phyloP scores from a whole-genome alignment of 257 asterid genomes.

The Misopates orontium region DNA sequence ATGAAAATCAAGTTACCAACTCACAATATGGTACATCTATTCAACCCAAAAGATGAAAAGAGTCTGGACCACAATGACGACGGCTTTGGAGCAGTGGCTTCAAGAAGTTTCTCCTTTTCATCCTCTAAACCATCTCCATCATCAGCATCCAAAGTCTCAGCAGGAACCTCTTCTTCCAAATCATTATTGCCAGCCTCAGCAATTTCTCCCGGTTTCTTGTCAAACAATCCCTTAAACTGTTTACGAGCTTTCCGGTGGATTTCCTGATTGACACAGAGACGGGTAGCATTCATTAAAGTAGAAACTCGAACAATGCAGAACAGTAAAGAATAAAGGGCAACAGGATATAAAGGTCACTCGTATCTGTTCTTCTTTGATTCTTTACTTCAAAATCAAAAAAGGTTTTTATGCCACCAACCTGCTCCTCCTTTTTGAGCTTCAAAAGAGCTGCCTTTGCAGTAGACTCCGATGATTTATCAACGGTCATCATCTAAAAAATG shows the following conservation, averaged over 20 bases:
- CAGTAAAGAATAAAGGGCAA: neutral
- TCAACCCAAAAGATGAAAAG: slow-evolving; percentile 59
- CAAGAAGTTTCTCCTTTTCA: slow-evolving; percentile 51
- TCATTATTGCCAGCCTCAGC: slow-evolving; percentile 54
- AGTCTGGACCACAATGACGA: slow-evolving; percentile 54
- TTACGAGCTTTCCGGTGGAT: slow-evolving; percentile 58
- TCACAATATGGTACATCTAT: slow-evolving; percentile 79
- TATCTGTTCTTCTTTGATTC: neutral
- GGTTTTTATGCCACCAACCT: slow-evolving; percentile 47
- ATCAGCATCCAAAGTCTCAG: slow-evolving; percentile 35
- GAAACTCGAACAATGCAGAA: neutral
- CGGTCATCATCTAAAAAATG: slow-evolving; percentile 65
- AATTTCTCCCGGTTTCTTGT: slow-evolving; percentile 97
- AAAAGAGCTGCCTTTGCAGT: slow-evolving; percentile 82
- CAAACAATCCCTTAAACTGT: slow-evolving; percentile 89
- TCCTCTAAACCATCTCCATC: slow-evolving; percentile 37
- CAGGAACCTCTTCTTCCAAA: slow-evolving; percentile 32
- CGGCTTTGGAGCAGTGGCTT: slow-evolving; percentile 50
- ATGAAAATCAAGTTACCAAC: slow-evolving; percentile 8
- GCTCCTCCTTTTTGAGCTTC: slow-evolving; percentile 87
- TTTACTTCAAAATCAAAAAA: neutral
- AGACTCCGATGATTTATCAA: slow-evolving; percentile 79
- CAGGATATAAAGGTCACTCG: neutral
- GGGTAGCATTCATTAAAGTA: neutral
- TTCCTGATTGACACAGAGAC: slow-evolving; percentile 51